Conservation (phyloP, 2,329 filamentous ascomycete species). For the Claviceps sp. region DNA sequence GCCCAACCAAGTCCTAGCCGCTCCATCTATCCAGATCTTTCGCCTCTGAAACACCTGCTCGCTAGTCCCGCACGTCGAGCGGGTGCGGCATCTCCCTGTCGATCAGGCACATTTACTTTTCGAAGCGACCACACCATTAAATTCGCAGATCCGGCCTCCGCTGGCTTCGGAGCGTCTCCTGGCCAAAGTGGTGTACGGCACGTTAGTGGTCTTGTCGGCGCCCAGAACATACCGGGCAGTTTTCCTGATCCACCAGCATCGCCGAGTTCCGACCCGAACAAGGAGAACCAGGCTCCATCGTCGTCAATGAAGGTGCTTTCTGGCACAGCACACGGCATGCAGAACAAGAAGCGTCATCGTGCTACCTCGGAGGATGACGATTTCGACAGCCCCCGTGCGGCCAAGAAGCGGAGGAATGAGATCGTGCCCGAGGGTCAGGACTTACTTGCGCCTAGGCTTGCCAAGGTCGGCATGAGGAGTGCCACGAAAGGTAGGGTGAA, state of each 20-base stretch:
- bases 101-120: conserved; percentile 50
- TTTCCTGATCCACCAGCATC: conserved; percentile 29
- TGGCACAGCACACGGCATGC: conserved; percentile 47
- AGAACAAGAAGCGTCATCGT: conserved; percentile 53
- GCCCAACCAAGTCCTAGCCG: conserved; percentile 17
- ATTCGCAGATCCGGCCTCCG: conserved; percentile 34
- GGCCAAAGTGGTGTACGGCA: conserved; percentile 50
- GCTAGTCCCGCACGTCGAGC: conserved; percentile 12
- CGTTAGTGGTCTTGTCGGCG: conserved; percentile 38
- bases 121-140: conserved; percentile 52
- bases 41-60: conserved; percentile 23
- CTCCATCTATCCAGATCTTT: conserved; percentile 41
- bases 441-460: conserved; percentile 35
- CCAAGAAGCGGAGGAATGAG: conserved; percentile 46
- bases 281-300: conserved; percentile 39
- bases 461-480: conserved; percentile 20
- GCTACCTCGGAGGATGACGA: conserved; percentile 43
- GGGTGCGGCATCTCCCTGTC: conserved; percentile 22
- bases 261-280: conserved; percentile 29
- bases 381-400: conserved; percentile 33
- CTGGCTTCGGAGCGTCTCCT: conserved; percentile 41
- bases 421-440: conserved; percentile 37
- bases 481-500: conserved; percentile 27
- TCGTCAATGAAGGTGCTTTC: conserved; percentile 21
- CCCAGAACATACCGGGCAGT: conserved; percentile 39